Conservation (phyloP, 1,139 yeast species). For the Kluyveromyces sp. region DNA sequence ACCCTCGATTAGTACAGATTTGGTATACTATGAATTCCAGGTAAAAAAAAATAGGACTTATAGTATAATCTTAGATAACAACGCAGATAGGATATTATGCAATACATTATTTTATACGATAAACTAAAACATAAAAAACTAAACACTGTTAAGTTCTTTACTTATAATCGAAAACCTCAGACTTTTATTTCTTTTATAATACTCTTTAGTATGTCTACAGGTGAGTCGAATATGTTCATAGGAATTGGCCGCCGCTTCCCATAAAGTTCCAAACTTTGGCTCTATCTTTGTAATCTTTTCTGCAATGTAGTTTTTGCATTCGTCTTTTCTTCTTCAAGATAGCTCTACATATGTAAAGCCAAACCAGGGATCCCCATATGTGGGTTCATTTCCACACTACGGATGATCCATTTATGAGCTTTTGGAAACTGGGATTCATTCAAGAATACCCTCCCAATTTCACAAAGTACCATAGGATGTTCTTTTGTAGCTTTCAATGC, state of each 20-base stretch:
- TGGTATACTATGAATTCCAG: no score
- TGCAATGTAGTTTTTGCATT: constrained; percentile 29
- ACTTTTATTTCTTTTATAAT: neutral
- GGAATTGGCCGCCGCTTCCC: constrained; percentile 36
- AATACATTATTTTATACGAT: no score
- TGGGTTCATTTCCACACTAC: constrained; percentile 50
- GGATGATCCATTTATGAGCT: constrained; percentile 69
- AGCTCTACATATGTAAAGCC: constrained; percentile 37
- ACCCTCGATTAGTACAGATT: no score
- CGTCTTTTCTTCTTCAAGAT: no score
- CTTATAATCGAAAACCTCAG: no score
- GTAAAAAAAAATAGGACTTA: no score
- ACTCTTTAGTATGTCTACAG: neutral
- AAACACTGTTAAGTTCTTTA: no score
- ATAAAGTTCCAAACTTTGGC: constrained; percentile 52
- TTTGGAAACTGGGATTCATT: constrained; percentile 54
- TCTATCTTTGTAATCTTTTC: constrained; percentile 35
- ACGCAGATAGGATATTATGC: no score
- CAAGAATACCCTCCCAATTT: constrained; percentile 68
- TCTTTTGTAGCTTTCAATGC: constrained; percentile 65
- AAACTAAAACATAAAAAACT: no score
- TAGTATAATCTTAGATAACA: no score
- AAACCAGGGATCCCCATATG: constrained; percentile 75
- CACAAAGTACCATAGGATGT: constrained; percentile 48
- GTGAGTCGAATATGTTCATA: neutral